phyloP scores from a whole-genome alignment of 352 stramenopile species.

The Globisporangium emineosum region DNA sequence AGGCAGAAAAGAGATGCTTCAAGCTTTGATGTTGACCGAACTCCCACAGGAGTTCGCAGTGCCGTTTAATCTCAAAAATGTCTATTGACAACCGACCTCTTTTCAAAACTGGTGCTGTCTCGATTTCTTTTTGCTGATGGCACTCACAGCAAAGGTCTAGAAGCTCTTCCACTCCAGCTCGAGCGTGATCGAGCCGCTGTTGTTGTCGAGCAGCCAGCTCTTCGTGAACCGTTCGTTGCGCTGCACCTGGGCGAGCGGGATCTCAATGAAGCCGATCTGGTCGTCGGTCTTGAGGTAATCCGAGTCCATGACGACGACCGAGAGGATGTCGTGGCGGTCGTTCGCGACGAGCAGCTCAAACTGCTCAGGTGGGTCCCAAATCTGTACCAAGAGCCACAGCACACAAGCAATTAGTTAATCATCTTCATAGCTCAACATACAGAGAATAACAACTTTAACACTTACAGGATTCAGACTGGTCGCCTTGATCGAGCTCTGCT shows the following conservation, averaged over 20 bases:
- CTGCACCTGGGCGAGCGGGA: constrained; percentile 37
- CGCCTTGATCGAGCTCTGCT: constrained; percentile 39
- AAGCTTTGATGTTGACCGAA: constrained; percentile 8
- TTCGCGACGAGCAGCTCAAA: constrained; percentile 41
- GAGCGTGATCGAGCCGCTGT: constrained; percentile 32
- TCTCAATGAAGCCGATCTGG: constrained; percentile 36
- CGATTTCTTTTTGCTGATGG: constrained; percentile 1
- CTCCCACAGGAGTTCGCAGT: not conserved
- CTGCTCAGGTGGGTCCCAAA: constrained; percentile 45
- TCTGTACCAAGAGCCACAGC: constrained; percentile 18
- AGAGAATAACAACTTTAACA: not conserved
- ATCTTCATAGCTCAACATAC: not conserved
- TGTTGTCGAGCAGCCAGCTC: constrained; percentile 38
- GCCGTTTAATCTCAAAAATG: constrained; percentile 3
- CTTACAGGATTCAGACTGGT: constrained; percentile 39
- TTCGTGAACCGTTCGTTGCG: constrained; percentile 25
- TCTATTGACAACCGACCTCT: not conserved
- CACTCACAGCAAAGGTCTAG: constrained; percentile 1
- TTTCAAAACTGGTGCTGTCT: not conserved
- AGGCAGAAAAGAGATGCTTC: not conserved
- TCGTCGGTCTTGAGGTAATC: constrained; percentile 47
- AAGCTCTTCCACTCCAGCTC: constrained; percentile 48
- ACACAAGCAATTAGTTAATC: not conserved
- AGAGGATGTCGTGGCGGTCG: constrained; percentile 34
- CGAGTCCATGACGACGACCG: constrained; percentile 43